Conservation (phyloP, 2,329 filamentous ascomycete species). For the Raffaelea arxii region DNA sequence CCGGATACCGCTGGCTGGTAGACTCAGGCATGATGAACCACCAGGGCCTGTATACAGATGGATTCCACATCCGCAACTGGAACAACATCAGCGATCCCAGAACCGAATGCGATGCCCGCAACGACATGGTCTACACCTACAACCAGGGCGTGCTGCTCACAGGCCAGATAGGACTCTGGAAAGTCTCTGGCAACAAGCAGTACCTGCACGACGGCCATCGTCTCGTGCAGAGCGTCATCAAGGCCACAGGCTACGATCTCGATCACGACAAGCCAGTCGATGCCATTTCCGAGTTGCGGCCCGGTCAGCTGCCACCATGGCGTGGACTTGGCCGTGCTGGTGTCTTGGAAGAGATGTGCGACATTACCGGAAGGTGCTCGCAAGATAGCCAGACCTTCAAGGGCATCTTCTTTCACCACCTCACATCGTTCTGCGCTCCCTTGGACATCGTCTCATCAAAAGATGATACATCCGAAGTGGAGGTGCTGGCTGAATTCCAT, state of each 20-base stretch:
- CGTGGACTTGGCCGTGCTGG: constrained; percentile 68
- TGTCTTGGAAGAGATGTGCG: constrained; percentile 76
- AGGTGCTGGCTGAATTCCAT: not conserved
- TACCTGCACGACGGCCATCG: constrained; percentile 73
- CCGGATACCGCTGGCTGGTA: constrained; percentile 73
- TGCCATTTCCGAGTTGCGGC: constrained; percentile 19
- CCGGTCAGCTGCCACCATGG: constrained; percentile 46
- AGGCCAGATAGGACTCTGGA: constrained; percentile 70
- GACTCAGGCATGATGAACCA: constrained; percentile 70
- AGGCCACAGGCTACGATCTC: constrained; percentile 66
- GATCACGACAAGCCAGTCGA: constrained; percentile 31
- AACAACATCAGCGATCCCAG: constrained; percentile 51
- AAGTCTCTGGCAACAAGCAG: constrained; percentile 58
- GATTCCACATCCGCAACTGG: constrained; percentile 72
- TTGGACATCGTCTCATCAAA: constrained; percentile 38
- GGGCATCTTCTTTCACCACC: constrained; percentile 87
- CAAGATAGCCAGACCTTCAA: constrained; percentile 90
- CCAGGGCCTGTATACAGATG: constrained; percentile 71
- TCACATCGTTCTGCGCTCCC: constrained; percentile 66
- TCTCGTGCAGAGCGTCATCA: constrained; percentile 65
- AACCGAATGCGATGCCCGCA: constrained; percentile 65
- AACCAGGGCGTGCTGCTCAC: constrained; percentile 89
- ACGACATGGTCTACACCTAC: constrained; percentile 90
- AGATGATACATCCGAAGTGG: no score
- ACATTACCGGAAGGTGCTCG: constrained; percentile 62